Evolutionary conservation across 1,284 basidiomycete species (phyloP).

Genomic region (Leccinum griseonigrum): DNA sequence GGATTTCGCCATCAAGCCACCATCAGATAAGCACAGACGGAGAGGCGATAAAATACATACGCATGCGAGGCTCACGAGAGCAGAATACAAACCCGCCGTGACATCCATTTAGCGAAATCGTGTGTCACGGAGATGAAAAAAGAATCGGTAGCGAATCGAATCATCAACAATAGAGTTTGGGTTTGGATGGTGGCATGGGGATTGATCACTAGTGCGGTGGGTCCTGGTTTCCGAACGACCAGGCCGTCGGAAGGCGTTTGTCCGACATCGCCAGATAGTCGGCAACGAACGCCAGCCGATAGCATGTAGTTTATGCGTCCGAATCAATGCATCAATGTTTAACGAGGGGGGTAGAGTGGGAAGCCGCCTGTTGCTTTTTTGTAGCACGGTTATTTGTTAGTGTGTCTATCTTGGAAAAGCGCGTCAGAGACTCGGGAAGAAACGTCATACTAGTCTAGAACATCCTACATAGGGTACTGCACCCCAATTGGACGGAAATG

Average conservation of each 20-base stretch:
- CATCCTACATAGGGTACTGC: too few relatives aligned
- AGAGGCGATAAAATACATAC: neutral
- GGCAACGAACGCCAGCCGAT: conserved; percentile 11
- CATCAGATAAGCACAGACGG: neutral
- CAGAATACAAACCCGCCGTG: neutral
- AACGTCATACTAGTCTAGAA: neutral
- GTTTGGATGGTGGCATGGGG: neutral
- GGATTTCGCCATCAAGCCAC: neutral
- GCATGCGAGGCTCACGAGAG: neutral
- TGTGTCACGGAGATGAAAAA: neutral
- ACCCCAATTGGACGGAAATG: too few relatives aligned
- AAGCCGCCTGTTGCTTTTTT: neutral
- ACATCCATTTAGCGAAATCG: neutral
- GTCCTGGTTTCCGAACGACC: neutral
- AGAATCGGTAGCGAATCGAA: neutral
- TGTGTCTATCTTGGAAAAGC: neutral
- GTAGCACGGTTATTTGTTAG: neutral
- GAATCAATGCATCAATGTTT: neutral
- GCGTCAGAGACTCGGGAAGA: neutral
- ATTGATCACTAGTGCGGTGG: neutral
- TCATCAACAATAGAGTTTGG: neutral
- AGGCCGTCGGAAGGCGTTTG: neutral
- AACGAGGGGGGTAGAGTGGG: conserved; percentile 13
- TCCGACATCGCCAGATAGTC: neutral
- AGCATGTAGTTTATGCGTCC: neutral